Base-by-base conservation (phyloP, 2,329 filamentous ascomycete genomes). In the Zelopaecilomyces penicillatus region DNA sequence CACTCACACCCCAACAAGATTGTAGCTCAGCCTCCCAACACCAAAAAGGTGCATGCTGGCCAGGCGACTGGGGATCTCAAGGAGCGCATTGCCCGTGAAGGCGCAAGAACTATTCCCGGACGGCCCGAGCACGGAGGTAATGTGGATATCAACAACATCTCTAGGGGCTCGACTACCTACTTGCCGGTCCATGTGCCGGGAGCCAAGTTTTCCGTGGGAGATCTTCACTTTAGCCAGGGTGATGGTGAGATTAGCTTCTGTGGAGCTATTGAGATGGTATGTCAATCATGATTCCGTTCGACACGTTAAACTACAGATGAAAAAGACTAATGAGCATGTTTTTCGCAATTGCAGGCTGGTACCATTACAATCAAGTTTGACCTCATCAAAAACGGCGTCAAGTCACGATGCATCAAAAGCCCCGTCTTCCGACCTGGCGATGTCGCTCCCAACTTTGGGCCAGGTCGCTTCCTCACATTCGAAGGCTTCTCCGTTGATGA, bases 211-310 rank as follows among this genome's bases (percentile, higher is more conserved):
- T 85, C 79, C 37, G 90, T 95, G 0, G 90, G 90, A 9, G 90
- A 95, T 60, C 66, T 95, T 32, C 88, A 94, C 64, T 94, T 93
- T 49, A 75, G 73, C 38, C 53, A 94, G 65, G 89, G 89, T 6
- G 89, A 95, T 58, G 89, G 89, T 5, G 89, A 95, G 61, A 94
- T 95, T 48, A 87, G 82, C 3, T 96, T 89, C 60, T 89, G 85
- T 52, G 85, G 85, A 19, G 90, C 89, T 5, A 96, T 95, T 56
- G 90, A 96, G 64, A 96, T 96, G 86, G 51, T 53, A 37, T 28
- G 26, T 12, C 10, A n/a, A 30, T 19, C 19, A 19, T 19, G 19
- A 19, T 19, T 19, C n/a, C 34, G 26, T 36, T 19, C 34, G 34
- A 19, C 10, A 12, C 9, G 34, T 6, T n/a, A 9, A 11, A 36